phyloP scores from a whole-genome alignment of 2,329 filamentous ascomycete genomes.

The Herpotrichia juniperi region DNA sequence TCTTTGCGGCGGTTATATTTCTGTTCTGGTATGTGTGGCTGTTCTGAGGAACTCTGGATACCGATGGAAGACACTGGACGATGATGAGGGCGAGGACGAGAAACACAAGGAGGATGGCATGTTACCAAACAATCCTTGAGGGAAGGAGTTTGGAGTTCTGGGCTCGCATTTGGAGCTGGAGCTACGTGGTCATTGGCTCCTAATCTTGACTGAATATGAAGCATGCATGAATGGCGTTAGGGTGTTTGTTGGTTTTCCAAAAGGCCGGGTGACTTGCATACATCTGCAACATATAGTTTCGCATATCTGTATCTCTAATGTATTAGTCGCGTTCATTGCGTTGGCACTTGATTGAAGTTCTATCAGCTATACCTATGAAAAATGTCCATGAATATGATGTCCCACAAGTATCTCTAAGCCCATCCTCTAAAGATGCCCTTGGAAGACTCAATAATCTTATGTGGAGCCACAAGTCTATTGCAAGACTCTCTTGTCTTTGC shows the following conservation, averaged over 20 bases:
- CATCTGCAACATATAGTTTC: background rate
- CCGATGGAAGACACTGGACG: too few species aligned
- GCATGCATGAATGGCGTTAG: constrained; percentile 8
- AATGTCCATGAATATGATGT: too few species aligned
- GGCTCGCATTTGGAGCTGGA: background rate
- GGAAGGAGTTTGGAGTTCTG: background rate
- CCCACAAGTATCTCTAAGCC: too few species aligned
- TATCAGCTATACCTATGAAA: too few species aligned
- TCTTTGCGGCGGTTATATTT: constrained; percentile 82
- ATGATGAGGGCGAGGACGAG: too few species aligned
- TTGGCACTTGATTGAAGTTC: too few species aligned
- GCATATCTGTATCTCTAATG: constrained; percentile 4
- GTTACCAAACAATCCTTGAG: background rate
- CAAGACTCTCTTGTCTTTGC: too few species aligned
- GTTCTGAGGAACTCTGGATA: constrained; percentile 57
- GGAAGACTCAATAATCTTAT: too few species aligned
- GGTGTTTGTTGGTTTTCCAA: background rate
- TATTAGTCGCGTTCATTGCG: background rate
- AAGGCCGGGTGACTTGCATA: background rate
- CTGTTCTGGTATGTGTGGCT: constrained; percentile 95
- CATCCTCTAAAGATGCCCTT: too few species aligned
- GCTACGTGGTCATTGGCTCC: background rate
- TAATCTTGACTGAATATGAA: background rate
- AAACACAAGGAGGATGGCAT: too few species aligned
- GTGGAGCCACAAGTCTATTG: too few species aligned